phyloP scores from a whole-genome alignment of 2,329 filamentous ascomycete genomes.

The Parafenestella ontariensis region DNA sequence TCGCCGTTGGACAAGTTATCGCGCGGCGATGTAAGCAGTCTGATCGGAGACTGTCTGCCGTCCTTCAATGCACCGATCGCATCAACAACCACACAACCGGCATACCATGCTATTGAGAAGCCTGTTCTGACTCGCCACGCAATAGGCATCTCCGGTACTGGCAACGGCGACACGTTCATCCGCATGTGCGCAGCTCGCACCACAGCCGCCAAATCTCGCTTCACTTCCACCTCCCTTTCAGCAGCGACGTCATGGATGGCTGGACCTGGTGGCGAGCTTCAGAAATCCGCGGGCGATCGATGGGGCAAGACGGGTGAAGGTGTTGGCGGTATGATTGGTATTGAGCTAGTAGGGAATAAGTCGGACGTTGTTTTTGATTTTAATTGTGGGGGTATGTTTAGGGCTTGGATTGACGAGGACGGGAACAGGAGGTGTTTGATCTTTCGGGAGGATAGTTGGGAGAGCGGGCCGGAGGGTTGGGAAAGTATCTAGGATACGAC shows the following conservation, averaged over 20 bases:
- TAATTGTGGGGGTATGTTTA: slow-evolving; percentile 88
- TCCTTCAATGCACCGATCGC: slow-evolving; percentile 47
- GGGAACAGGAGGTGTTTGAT: slow-evolving; percentile 66
- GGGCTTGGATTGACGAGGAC: slow-evolving; percentile 74
- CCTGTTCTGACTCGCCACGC: slow-evolving; percentile 40
- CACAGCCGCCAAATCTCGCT: slow-evolving; percentile 75
- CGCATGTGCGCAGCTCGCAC: slow-evolving; percentile 74
- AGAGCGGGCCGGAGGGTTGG: slow-evolving; percentile 24
- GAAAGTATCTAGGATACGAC: neutral
- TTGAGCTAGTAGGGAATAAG: slow-evolving; percentile 65
- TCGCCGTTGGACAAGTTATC: slow-evolving; percentile 35
- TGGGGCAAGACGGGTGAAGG: slow-evolving; percentile 80
- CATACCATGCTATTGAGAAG: slow-evolving; percentile 4
- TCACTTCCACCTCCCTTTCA: slow-evolving; percentile 60
- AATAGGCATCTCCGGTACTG: slow-evolving; percentile 76
- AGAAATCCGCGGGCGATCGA: slow-evolving; percentile 74
- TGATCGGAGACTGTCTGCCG: slow-evolving; percentile 68
- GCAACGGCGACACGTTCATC: slow-evolving; percentile 89
- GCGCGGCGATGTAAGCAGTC: slow-evolving; percentile 51
- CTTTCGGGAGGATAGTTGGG: slow-evolving; percentile 57
- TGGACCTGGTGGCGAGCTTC: slow-evolving; percentile 75
- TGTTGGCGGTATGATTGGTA: slow-evolving; percentile 84
- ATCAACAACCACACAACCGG: neutral
- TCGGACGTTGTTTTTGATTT: slow-evolving; percentile 74
- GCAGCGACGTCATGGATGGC: slow-evolving; percentile 69